Base-by-base conservation (phyloP, 2,329 filamentous ascomycete species). In the Colletotrichum tabaci region DNA sequence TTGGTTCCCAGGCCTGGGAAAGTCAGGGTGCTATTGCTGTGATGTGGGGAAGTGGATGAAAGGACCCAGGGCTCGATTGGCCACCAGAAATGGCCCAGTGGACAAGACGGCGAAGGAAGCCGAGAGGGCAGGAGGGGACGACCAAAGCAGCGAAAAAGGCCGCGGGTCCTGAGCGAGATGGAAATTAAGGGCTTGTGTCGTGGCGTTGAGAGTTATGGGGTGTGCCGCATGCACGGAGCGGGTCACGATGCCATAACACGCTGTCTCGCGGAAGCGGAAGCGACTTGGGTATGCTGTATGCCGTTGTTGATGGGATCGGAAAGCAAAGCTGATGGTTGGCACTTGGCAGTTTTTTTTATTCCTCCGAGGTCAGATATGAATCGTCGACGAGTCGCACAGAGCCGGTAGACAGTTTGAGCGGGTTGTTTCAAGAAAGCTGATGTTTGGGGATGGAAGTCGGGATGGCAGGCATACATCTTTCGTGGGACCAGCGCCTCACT, bases 121-220 rank as follows among this genome's bases (percentile, higher is more conserved):
- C 53, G 47, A 46, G 26, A 23, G 42, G 16, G 44, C n/a, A 21
- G 40, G 6, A 13, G 58, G 60, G 46, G 4, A 47, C 60, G 69
- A 69, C 55, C 53, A 21, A 61, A 56, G 18, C n/a, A 55, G 49
- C 30, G 55, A 16, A 55, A 46, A 55, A 46, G 66, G 42, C 47
- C 70, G 66, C 67, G 21, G 42, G 49, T 12, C 40, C 66, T 21
- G 61, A 70, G 66, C 44, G 61, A 38, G 35, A 38, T 38, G 35
- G 55, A 61, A 65, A 61, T 72, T 61, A 56, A 65, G 61, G 66
- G 60, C 66, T 65, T 64, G 55, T 55, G 67, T 47, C 23, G 70
- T 72, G 60, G 66, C 42, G 56, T 71, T 66, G 61, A 70, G 70
- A 61, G 52, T 70, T 10, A 61, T 66, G 70, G 70, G 70, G 66